Evolutionary conservation across 2,329 filamentous ascomycete species (phyloP), one percentile per base, ranked within the genome.

Genomic region (Botrytis tulipae): DNA sequence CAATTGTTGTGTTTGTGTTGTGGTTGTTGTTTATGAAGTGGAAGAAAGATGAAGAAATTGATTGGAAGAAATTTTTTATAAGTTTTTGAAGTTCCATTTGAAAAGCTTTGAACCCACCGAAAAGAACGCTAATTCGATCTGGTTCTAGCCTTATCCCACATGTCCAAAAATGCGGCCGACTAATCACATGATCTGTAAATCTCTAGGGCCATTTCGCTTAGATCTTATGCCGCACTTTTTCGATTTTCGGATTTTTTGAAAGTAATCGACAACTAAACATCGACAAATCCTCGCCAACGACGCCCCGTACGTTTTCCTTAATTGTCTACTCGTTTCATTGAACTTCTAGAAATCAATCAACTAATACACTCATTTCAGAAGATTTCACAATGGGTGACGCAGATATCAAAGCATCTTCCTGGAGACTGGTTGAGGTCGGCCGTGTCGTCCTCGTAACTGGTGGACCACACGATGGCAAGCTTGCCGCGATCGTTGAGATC

Each of bases 401-500:
- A 87, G 87, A 91, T 83, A 91, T 95, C 86, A 91, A 91, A 87
- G 87, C 90, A 85, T 92, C 92, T 84, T 89, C 91, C 85, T 97
- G 94, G 94, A 95, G 95, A 89, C 90, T 94, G 86, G 95, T 99
- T 65, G 85, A 95, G 92, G 93, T 98, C 86, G 96, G 96, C 91
- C 94, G 96, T 85, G 91, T 99, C 83, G 92, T 97, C 85, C 91
- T 97, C 85, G 91, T 98, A 88, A 92, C 93, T 86, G 86, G 85
- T 82, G 87, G 89, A 84, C 92, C 94, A 83, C 91, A 91, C 82
- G 93, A 88, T 81, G 95, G 95, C 87, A 93, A 93, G 85, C 90
- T 98, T 82, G 97, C 95, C 82, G 88, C 91, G 82, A 95, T 99
- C 83, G 94, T 97, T 86, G 95, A 99, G 91, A 98, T 99, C 86